phyloP scores from a whole-genome alignment of 139 green algal genomes.

The Yamagishiella unicocca region DNA sequence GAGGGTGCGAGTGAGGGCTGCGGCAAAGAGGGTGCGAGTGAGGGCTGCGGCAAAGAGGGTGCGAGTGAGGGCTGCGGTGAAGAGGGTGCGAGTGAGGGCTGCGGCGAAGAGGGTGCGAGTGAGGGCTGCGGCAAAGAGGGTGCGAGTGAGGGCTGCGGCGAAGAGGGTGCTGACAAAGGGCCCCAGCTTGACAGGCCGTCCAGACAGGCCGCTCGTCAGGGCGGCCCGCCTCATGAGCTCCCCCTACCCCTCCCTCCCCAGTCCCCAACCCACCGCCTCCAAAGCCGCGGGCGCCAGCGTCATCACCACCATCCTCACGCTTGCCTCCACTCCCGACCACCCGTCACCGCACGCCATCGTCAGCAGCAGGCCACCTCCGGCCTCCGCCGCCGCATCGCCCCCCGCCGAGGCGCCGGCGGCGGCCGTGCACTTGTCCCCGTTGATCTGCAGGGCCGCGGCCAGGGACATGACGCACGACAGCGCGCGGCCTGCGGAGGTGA shows the following conservation, averaged over 20 bases:
- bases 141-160: too few relatives aligned
- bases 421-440: neutral
- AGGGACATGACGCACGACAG: neutral
- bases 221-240: too few relatives aligned
- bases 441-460: neutral
- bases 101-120: too few relatives aligned
- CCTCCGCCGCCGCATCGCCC: neutral
- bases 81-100: too few relatives aligned
- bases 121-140: too few relatives aligned
- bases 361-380: neutral
- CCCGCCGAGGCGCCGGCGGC: neutral
- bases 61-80: too few relatives aligned
- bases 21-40: too few relatives aligned
- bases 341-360: neutral
- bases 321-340: neutral
- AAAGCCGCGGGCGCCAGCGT: neutral
- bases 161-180: too few relatives aligned
- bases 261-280: slow-evolving; percentile 9
- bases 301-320: neutral
- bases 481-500: neutral
- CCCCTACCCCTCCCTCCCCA: neutral
- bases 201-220: too few relatives aligned
- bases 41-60: too few relatives aligned
- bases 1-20: too few relatives aligned
- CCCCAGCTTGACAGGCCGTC: too few relatives aligned